Percentiles rank a stretch among this genome's conserved stretches.
Conservation (phyloP, 306 rosid genomes). For the Lablab purpureus region DNA sequence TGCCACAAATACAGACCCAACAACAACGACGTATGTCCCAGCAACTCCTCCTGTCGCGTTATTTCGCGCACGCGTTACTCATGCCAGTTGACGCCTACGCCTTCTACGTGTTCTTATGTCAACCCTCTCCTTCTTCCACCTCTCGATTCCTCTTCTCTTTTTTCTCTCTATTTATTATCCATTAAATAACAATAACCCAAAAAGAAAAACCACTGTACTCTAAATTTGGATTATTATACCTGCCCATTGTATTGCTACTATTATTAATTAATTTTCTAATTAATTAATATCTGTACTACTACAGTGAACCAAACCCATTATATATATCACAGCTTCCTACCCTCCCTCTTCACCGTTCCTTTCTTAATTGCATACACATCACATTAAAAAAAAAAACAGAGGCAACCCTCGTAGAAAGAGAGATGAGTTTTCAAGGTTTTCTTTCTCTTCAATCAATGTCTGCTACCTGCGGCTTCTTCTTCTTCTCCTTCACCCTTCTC, state of each 20-base stretch:
- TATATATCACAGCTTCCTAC: slow-evolving; percentile 39
- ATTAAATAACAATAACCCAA: neutral
- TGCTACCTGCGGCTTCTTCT: slow-evolving; percentile 46
- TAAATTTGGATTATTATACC: neutral
- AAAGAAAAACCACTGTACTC: neutral
- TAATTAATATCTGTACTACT: too few species aligned
- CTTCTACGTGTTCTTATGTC: slow-evolving; percentile 35
- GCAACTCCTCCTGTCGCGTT: neutral
- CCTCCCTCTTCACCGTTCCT: neutral
- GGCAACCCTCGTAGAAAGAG: neutral
- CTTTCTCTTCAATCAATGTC: slow-evolving; percentile 51
- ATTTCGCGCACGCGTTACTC: slow-evolving; percentile 70
- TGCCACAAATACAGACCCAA: neutral
- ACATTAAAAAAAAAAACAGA: neutral
- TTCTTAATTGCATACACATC: neutral
- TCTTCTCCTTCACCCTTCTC: slow-evolving; percentile 69
- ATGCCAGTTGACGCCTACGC: slow-evolving; percentile 43
- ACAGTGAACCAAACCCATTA: slow-evolving; percentile 21
- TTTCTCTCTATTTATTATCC: neutral
- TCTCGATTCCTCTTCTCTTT: neutral
- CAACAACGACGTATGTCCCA: neutral
- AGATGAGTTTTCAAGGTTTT: slow-evolving; percentile 32
- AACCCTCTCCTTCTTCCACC: slow-evolving; percentile 20
- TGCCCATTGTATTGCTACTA: neutral
- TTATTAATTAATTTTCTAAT: too few species aligned